These are phyloP conservation scores for Oryza nivara DNA, from an alignment of 176 grass and related monocot genomes.

Conservation along the genomic window DNA sequence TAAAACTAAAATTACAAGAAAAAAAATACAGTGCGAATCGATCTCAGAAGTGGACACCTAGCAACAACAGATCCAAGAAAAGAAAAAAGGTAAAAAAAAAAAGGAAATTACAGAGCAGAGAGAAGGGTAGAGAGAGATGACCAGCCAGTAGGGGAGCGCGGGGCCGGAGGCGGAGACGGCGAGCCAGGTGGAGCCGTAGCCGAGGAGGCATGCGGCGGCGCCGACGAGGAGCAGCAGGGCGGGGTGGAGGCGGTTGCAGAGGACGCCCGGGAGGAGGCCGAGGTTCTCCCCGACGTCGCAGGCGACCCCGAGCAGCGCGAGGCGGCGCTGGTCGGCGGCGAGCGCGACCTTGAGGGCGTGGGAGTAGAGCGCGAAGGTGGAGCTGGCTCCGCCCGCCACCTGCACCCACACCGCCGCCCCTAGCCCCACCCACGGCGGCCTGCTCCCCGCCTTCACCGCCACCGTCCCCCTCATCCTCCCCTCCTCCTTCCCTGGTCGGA, in stretches of 20 bases:
- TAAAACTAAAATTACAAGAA: neutral
- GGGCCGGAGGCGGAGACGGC: constrained; percentile 51
- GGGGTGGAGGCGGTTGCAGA: constrained; percentile 90
- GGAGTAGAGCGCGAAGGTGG: constrained; percentile 94
- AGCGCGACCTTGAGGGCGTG: constrained; percentile 74
- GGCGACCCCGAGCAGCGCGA: constrained; percentile 82
- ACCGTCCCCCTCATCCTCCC: constrained; percentile 37
- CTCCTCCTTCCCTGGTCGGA: neutral
- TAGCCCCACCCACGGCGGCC: constrained; percentile 86
- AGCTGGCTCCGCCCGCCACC: constrained; percentile 67
- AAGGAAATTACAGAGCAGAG: too few relatives aligned
- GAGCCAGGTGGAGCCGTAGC: constrained; percentile 66
- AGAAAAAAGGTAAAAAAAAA: neutral
- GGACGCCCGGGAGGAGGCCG: constrained; percentile 66
- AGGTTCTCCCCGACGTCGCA: constrained; percentile 91
- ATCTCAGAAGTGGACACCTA: neutral
- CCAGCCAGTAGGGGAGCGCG: constrained; percentile 80
- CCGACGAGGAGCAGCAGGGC: constrained; percentile 75
- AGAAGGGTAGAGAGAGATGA: neutral
- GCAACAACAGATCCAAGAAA: neutral
- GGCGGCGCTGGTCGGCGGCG: constrained; percentile 70
- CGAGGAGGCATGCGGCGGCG: constrained; percentile 59
- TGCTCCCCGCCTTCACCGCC: constrained; percentile 78
- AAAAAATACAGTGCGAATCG: neutral
- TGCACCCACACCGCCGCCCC: constrained; percentile 82